phyloP scores from a whole-genome alignment of 306 rosid genomes.

The Delonix regia region DNA sequence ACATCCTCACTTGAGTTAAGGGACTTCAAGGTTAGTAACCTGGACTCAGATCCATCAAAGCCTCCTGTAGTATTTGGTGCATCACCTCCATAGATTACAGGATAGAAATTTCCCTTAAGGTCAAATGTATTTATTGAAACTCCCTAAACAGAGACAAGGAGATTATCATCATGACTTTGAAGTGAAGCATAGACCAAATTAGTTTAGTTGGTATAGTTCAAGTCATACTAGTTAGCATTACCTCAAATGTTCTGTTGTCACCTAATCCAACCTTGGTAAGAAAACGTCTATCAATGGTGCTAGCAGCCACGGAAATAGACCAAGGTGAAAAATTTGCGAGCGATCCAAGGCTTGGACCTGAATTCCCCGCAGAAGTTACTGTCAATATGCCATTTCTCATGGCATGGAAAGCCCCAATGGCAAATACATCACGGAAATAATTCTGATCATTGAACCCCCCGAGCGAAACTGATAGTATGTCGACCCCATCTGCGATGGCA shows the following conservation, averaged over 20 bases:
- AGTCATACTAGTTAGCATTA: neutral
- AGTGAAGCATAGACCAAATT: too few species aligned
- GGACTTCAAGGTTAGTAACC: slow-evolving; percentile 9
- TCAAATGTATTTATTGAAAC: slow-evolving; percentile 31
- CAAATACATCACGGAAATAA: slow-evolving; percentile 20
- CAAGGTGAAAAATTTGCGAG: slow-evolving; percentile 47
- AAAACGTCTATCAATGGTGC: slow-evolving; percentile 54
- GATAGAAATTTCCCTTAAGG: slow-evolving; percentile 1
- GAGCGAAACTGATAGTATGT: slow-evolving; percentile 47
- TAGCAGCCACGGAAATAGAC: slow-evolving; percentile 58
- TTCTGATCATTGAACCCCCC: neutral
- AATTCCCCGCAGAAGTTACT: slow-evolving; percentile 43
- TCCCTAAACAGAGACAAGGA: slow-evolving; percentile 20
- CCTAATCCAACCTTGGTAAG: slow-evolving; percentile 42
- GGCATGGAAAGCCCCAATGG: slow-evolving; percentile 62
- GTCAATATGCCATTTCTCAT: slow-evolving; percentile 50
- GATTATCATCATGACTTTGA: neutral
- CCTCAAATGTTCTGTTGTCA: slow-evolving; percentile 37
- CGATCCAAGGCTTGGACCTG: slow-evolving; percentile 31
- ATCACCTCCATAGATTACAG: slow-evolving; percentile 31
- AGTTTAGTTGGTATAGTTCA: too few species aligned
- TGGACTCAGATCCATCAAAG: slow-evolving; percentile 2
- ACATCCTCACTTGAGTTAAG: neutral
- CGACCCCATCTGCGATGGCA: slow-evolving; percentile 64
- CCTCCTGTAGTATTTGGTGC: slow-evolving; percentile 21